Evolutionary conservation across 2,329 filamentous ascomycete species (phyloP), one percentile per base, ranked within the genome.

Genomic region (Cordyceps javanica): DNA sequence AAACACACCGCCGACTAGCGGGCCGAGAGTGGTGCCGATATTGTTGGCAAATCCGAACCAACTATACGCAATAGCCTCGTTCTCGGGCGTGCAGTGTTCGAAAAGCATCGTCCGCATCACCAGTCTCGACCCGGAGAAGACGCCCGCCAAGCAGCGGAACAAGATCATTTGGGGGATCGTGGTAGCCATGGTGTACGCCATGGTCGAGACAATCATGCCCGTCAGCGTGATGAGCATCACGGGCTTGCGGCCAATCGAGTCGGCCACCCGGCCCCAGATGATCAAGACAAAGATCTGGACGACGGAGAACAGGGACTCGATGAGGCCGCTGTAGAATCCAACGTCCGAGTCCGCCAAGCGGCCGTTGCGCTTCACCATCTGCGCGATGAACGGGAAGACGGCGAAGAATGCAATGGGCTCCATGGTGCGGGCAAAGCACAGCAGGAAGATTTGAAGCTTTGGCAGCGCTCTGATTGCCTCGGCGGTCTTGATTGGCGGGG

Each of bases 391-490:
- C 0, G 89, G 88, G 65, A 93, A 89, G 68, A 93, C 90, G 67
- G 80, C 84, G 75, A 92, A 93, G 74, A 90, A 93, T 10, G 88
- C 87, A 44, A 92, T 80, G 0, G 90, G 89, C 66, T 93, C 90
- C 44, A 90, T 76, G 23, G 89, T 68, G 5, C 89, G 83, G 1
- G 86, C 85, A 67, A 85, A 89, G 74, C 89, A 93, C 9, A 94
- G 82, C 13, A 89, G 70, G 30, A 87, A 69, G 55, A 94, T 84
- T 68, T 93, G 90, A 13, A 68, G 53, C 60, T 74, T 77, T 16
- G 84, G 70, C 6, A 89, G 68, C 1, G 81, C 77, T 57, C 74
- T 78, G 63, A 77, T 72, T 16, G 21, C 25, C 9, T 16, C 13
- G 3, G 26, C 5, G 7, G 51, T n/a, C 5, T 23, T 34, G 26